Evolutionary conservation across 2,329 filamentous ascomycete species (phyloP).

Genomic region (Penicillium paneum): DNA sequence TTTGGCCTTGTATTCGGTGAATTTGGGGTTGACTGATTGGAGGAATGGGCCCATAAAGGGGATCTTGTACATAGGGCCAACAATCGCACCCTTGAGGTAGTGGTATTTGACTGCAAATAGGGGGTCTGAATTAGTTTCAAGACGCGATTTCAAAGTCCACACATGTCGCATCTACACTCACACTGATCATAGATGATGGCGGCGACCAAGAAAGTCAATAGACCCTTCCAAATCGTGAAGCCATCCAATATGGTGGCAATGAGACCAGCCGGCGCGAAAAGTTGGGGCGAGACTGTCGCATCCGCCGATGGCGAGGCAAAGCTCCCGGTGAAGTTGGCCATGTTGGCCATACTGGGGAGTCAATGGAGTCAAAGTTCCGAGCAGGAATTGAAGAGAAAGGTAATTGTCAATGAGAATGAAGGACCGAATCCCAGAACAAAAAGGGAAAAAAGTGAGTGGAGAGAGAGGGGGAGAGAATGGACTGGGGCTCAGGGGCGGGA

Average conservation of each 20-base stretch:
- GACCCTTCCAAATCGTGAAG: constrained; percentile 62
- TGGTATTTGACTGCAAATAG: constrained; percentile 65
- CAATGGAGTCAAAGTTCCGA: background rate
- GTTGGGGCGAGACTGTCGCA: constrained; percentile 56
- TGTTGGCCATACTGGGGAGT: constrained; percentile 19
- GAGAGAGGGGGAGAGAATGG: constrained; percentile 19
- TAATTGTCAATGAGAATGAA: background rate
- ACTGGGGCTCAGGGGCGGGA: constrained; percentile 24
- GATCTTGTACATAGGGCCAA: constrained; percentile 70
- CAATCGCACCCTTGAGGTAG: constrained; percentile 70
- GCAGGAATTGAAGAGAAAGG: background rate
- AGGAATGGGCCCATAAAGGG: constrained; percentile 96
- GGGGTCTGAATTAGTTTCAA: constrained; percentile 14
- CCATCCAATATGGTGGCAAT: constrained; percentile 57
- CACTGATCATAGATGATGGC: constrained; percentile 86
- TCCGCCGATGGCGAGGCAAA: constrained; percentile 68
- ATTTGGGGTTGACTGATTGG: constrained; percentile 86
- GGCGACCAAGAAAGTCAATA: constrained; percentile 67
- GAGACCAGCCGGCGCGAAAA: constrained; percentile 47
- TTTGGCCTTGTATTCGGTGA: constrained; percentile 85
- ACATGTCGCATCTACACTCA: constrained; percentile 48
- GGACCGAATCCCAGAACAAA: constrained; percentile 3
- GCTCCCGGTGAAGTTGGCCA: constrained; percentile 59
- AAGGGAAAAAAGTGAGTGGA: constrained; percentile 9
- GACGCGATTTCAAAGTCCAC: background rate